Base-by-base conservation (phyloP, 257 asterid species). In the Avicennia marina region DNA sequence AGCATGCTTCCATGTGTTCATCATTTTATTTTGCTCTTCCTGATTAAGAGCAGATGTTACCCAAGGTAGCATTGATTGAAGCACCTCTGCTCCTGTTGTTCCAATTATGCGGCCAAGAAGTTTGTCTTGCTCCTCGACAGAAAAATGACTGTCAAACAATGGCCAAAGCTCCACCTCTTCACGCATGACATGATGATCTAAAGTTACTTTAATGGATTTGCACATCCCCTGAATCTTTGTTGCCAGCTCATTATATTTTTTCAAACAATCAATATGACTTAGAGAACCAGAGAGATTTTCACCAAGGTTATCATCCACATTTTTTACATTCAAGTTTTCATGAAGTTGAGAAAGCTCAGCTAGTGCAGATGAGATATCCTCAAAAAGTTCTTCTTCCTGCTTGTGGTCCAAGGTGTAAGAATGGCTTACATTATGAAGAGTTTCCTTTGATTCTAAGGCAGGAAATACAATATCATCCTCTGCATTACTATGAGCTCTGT, bases 81-180 rank as follows among this genome's bases (percentile, higher is more conserved):
- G 94, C 53, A 91, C 98, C 68, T 91, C 98, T 21, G 98, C 98
- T 56, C 98, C 98, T 7, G 98, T 88, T 55, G 98, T 88, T 59
- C 98, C 98, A 56, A 91, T 91, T 61, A 91, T 91, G 56, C 86
- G 81, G 56, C 98, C 98, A 56, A 91, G 96, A 50, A 91, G 85
- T 73, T 69, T 85, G 69, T 91, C 96, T 72, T 91, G 98, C 57
- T 88, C 98, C 74, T 83, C 95, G 26, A 88, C 77, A 15, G 96
- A 83, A 80, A 91, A 88, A 72, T 91, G 94, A 15, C 75, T 79
- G 73, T 87, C 96, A 80, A 91, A 91, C 68, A 91, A 68, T 26
- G 98, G 98, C 98, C 98, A 91, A 19, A 91, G 93, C 63, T 85
- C 98, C 70, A 91, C 76, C 80, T 91, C 98, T 73, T 91, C 96